Base-by-base conservation (phyloP, 371 early-diverging fungal species). In the Lichtheimia ramosa region DNA sequence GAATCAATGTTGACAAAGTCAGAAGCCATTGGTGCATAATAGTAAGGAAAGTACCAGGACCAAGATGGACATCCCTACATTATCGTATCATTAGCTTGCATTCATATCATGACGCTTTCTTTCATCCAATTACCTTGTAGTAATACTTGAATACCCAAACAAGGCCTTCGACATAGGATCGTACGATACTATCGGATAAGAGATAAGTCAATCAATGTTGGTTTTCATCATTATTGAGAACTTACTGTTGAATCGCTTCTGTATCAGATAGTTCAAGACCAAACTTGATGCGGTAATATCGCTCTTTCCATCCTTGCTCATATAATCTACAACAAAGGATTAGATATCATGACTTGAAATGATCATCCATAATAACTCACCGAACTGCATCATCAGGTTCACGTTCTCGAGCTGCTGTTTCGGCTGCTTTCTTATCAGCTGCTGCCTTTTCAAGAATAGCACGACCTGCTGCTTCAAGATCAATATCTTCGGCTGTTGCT, bases 91-190 rank as follows among this genome's bases (percentile, higher is more conserved):
- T 21, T 16, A 18, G n/a, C 2, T 48, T 23, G 10, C 18, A 55
- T 51, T 39, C 42, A 27, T 42, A 6, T 28, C 5, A 12, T 16
- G 24, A 14, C 23, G 2, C 40, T 56, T 51, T 27, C 3, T 49
- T 28, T n/a, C n/a, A 28, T 13, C 24, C 28, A 34, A 3, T 13
- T 63, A 67, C 95, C 68, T 89, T 85, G 73, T 95, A 96, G 68
- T 99, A 99, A 75, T 99, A 99, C 65, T 89, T 88, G 57, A 97
- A 88, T 23, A 99, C 96, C 99, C 99, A 99, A 64, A 92, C 90
- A 34, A 99, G 82, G n/a, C 99, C 99, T 70, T 96, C 94, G 46
- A 98, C 85, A 64, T 99, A 99, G 52, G 90, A 85, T 54, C 86
- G 85, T 13, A 91, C 95, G 59, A 97, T 79, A 14, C 89, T 85